phyloP scores from a whole-genome alignment of 2,329 filamentous ascomycete genomes.

The Pseudogymnoascus sp. region DNA sequence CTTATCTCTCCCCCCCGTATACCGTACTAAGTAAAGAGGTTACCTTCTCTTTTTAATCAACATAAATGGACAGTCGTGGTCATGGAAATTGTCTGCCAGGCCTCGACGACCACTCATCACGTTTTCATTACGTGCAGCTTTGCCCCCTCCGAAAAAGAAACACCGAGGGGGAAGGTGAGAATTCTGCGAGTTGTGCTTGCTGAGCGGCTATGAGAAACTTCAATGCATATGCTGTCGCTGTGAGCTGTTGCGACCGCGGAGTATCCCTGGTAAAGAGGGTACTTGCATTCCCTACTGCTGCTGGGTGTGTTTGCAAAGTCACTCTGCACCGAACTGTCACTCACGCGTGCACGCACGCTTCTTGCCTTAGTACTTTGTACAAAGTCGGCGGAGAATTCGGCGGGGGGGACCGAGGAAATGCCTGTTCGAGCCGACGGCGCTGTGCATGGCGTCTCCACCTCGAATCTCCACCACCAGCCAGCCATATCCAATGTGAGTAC shows the following conservation, averaged over 20 bases:
- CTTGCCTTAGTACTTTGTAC: background rate
- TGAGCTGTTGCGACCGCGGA: background rate
- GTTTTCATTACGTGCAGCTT: constrained; percentile 4
- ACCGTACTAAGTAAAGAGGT: background rate
- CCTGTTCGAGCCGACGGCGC: background rate
- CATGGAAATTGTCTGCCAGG: constrained; percentile 1
- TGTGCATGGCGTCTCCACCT: background rate
- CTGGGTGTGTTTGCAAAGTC: background rate
- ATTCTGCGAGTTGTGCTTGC: background rate
- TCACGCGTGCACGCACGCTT: background rate
- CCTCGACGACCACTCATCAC: constrained; percentile 1
- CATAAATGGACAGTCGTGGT: background rate
- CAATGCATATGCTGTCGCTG: background rate
- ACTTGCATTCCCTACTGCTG: background rate
- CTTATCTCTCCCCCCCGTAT: background rate
- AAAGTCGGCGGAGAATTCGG: background rate
- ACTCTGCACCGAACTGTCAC: background rate
- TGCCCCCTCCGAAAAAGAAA: background rate
- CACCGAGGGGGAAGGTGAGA: constrained; percentile 3
- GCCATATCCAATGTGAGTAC: background rate
- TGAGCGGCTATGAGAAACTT: background rate
- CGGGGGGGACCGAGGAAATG: constrained; percentile 1
- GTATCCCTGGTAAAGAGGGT: background rate
- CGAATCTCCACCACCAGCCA: background rate
- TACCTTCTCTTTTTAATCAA: constrained; percentile 7